Percentiles rank a stretch among this genome's conserved stretches.
Conservation (phyloP, 1,139 yeast genomes). For the Debaryomyces subglobosus region DNA sequence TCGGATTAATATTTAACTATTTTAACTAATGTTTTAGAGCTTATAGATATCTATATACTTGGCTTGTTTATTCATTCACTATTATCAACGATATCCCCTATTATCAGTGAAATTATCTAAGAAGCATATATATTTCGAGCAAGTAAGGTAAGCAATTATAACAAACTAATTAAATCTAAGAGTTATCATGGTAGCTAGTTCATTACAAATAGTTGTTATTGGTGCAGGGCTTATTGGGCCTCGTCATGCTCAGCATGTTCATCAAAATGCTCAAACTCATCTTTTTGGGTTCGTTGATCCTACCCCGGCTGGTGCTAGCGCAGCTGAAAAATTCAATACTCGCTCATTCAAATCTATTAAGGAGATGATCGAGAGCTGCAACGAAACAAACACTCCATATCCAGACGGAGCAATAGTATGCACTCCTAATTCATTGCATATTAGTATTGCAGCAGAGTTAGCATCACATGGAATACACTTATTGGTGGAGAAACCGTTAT, state of each 20-base stretch:
- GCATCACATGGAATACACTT: constrained; percentile 40
- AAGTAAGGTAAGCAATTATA: background rate
- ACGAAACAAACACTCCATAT: constrained; percentile 22
- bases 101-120: background rate
- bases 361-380: constrained; percentile 32
- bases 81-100: background rate
- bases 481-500: constrained; percentile 46
- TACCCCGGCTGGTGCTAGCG: constrained; percentile 23
- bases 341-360: constrained; percentile 30
- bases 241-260: constrained; percentile 42
- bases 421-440: constrained; percentile 48
- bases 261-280: constrained; percentile 26
- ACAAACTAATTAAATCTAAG: background rate
- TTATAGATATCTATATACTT: background rate
- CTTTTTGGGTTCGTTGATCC: constrained; percentile 43
- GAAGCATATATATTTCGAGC: background rate
- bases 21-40: background rate
- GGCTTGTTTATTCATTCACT: too few species aligned
- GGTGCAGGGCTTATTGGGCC: constrained; percentile 51
- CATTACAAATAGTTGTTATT: constrained; percentile 27
- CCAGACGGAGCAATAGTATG: constrained; percentile 49
- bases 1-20: background rate
- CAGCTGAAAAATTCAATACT: constrained; percentile 30
- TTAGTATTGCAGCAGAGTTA: constrained; percentile 34
- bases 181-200: constrained; percentile 16